Evolutionary conservation across 192 early-diverging fungal species (phyloP).

Genomic region (Podila minutissima): DNA sequence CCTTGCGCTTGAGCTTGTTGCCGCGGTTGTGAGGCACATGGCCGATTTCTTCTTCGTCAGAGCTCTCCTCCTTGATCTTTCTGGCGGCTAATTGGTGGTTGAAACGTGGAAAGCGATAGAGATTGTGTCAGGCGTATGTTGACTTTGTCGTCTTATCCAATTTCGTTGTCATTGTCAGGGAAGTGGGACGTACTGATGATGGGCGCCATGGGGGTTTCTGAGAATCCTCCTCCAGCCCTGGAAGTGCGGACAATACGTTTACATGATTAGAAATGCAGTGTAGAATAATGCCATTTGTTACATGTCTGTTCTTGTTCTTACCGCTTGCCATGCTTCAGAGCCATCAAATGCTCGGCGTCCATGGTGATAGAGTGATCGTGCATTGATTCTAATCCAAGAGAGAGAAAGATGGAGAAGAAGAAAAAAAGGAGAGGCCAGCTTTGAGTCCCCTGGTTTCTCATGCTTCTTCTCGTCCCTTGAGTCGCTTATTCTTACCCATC

Average conservation of each 20-base stretch:
- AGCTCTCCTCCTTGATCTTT: conserved; percentile 31
- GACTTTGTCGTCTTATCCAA: neutral
- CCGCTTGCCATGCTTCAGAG: conserved; percentile 43
- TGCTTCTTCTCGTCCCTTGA: no score
- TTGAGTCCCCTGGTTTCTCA: no score
- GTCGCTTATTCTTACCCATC: no score
- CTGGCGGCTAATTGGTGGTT: conserved; percentile 13
- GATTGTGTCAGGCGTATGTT: neutral
- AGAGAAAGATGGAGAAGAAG: neutral
- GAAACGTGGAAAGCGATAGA: neutral
- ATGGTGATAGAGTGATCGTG: conserved; percentile 20
- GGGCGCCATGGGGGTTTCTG: conserved; percentile 7
- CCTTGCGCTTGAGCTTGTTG: conserved; percentile 73
- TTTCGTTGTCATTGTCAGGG: neutral
- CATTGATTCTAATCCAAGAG: conserved; percentile 3
- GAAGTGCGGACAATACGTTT: neutral
- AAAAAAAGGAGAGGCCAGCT: neutral
- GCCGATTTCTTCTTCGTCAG: conserved; percentile 56
- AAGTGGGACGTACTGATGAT: conserved; percentile 6
- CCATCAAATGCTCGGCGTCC: conserved; percentile 46
- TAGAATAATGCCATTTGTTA: neutral
- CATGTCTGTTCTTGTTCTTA: neutral
- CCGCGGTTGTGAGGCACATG: conserved; percentile 73
- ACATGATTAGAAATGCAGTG: neutral
- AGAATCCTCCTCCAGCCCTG: neutral